Conservation (phyloP, 2,329 filamentous ascomycete genomes). For the Phyllosticta citribraziliensis region DNA sequence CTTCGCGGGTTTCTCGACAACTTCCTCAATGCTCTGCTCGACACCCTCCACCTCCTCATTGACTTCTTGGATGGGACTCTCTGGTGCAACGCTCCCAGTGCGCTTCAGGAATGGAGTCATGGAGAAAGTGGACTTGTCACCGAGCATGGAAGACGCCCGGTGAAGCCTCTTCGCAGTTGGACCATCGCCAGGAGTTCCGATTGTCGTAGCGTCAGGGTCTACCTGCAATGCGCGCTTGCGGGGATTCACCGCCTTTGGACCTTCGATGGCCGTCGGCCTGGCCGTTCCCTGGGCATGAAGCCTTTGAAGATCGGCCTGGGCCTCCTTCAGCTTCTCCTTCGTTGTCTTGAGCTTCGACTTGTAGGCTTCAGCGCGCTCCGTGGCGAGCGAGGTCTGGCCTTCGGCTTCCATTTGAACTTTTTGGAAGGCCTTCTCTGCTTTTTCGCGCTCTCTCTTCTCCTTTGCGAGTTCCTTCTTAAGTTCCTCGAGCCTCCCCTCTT, state of each 20-base stretch:
- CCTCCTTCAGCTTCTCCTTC: conserved; percentile 64
- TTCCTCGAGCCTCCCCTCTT: conserved; percentile 12
- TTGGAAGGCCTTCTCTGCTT: conserved; percentile 42
- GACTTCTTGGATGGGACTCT: conserved; percentile 30
- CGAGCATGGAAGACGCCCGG: conserved; percentile 48
- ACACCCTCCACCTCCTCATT: conserved; percentile 14
- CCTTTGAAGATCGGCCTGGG: conserved; percentile 40
- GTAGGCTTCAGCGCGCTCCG: conserved; percentile 60
- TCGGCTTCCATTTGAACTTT: conserved; percentile 52
- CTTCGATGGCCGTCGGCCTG: conserved; percentile 22
- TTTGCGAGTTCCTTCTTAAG: conserved; percentile 23
- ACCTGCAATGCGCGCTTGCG: conserved; percentile 35
- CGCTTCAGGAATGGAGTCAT: conserved; percentile 89
- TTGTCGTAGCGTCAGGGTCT: conserved; percentile 36
- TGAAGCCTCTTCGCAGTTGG: conserved; percentile 35
- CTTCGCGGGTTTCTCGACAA: conserved; percentile 20
- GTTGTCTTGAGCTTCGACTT: conserved; percentile 59
- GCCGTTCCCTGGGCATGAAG: conserved; percentile 28
- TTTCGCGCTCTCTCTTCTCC: conserved; percentile 40
- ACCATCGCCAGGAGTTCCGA: conserved; percentile 41
- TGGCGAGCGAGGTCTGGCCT: conserved; percentile 52
- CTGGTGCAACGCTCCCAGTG: conserved; percentile 48
- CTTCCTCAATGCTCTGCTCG: conserved; percentile 20
- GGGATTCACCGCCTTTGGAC: conserved; percentile 24
- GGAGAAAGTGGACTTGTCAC: conserved; percentile 86